Evolutionary conservation across 2,329 filamentous ascomycete genomes (phyloP).

Genomic region (Phyllosticta capitalensis): DNA sequence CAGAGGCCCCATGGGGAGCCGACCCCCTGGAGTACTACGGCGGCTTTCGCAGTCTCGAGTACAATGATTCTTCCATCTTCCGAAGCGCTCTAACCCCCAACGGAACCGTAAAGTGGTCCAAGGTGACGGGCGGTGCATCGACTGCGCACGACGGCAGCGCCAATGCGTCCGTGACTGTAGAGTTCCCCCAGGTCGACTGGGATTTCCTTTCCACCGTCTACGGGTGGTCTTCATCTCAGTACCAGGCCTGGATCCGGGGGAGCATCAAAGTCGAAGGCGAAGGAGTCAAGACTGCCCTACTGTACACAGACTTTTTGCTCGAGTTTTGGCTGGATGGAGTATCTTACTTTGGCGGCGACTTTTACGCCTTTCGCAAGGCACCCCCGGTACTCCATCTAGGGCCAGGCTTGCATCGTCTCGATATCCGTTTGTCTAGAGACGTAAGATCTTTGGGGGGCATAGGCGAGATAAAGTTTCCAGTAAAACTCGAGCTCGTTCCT

Average conservation of each 20-base stretch:
- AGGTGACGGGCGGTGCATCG: slow-evolving; percentile 21
- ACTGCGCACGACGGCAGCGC: slow-evolving; percentile 18
- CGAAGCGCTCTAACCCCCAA: slow-evolving; percentile 42
- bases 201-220: slow-evolving; percentile 43
- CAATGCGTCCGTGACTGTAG: slow-evolving; percentile 34
- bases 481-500: slow-evolving; percentile 29
- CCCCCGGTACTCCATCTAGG: slow-evolving; percentile 41
- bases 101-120: slow-evolving; percentile 42
- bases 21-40: slow-evolving; percentile 47
- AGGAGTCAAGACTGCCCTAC: slow-evolving; percentile 26
- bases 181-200: slow-evolving; percentile 46
- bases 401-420: slow-evolving; percentile 42
- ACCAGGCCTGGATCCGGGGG: slow-evolving; percentile 49
- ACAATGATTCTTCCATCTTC: slow-evolving; percentile 34
- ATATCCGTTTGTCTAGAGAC: slow-evolving; percentile 46
- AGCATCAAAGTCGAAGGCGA: slow-evolving; percentile 31
- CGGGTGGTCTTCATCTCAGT: slow-evolving; percentile 51
- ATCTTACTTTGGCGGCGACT: slow-evolving; percentile 49
- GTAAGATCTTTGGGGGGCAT: slow-evolving; percentile 47
- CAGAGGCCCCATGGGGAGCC: slow-evolving; percentile 50
- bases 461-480: slow-evolving; percentile 29
- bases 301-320: slow-evolving; percentile 41
- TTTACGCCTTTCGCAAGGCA: slow-evolving; percentile 42
- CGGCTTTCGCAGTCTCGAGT: slow-evolving; percentile 41
- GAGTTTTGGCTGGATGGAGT: slow-evolving; percentile 45